Base-by-base conservation (phyloP, 2,329 filamentous ascomycete genomes). In the Hypoxylon sp. region DNA sequence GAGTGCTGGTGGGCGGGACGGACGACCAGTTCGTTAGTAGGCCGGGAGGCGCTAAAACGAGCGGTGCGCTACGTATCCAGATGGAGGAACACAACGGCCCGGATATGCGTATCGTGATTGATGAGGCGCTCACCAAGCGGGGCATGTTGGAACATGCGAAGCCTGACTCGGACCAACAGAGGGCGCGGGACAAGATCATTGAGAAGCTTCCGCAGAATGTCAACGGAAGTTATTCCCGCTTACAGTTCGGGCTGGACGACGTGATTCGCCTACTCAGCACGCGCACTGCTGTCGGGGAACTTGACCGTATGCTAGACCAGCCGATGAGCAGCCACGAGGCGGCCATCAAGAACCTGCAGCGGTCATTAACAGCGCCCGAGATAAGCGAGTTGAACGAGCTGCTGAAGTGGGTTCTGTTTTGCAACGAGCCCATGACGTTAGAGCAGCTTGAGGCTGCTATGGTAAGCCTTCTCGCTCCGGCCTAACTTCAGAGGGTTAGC, bases 361-460 rank as follows among this genome's bases (percentile, higher is more conserved):
- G 68, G 0, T 74, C 74, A 1, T 49, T 76, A 21, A 69, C 65
- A 0, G 30, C 38, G 2, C 67, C 70, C 3, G 73, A 76, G 63
- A 72, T 76, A 17, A 63, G 21, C 10, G 71, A 74, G 30, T 57
- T 76, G n/a, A 76, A 75, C 49, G 73, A 75, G 57, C 36, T 76
- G 13, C 52, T 76, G 34, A 74, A 74, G 49, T 75, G 73, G 72
- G 73, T 76, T 6, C 52, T 73, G 2, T 75, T 70, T 48, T 53
- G 63, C 30, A 60, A 50, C 3, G 5, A 55, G 2, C 10, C 41
- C 2, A 49, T 73, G 59, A 66, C 49, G 1, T 49, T 76, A 6
- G 61, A 70, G 10, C n/a, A 69, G 36, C 70, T 76, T 1, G 73
- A 75, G 50, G 67, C 69, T 48, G 73, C 64, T 13, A 74, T 75